Evolutionary conservation across 2,329 filamentous ascomycete species (phyloP), one percentile per base, ranked within the genome.

Genomic region (Verticillium longisporum): DNA sequence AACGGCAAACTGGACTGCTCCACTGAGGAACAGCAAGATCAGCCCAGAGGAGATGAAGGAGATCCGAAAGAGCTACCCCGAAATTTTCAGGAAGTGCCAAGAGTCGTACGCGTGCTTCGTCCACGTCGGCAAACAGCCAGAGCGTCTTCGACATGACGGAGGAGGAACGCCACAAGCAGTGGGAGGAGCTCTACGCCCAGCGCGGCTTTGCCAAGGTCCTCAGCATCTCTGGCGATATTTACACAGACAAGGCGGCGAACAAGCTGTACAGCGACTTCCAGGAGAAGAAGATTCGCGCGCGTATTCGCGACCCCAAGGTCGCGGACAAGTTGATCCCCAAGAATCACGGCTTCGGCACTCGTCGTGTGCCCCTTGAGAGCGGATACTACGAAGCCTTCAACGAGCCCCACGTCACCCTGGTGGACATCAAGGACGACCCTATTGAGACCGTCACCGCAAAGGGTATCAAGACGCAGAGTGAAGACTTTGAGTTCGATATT

Each of bases 331-430:
- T 77, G 11, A 71, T 71, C 13, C 74, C 74, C 1, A 73, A 70
- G 38, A 61, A 57, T 37, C 63, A 66, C 36, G 64, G 64, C 9
- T 66, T 66, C 33, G 62, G 62, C 3, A 66, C 64, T 9, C 55
- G 61, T 6, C 74, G 80, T 0, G 73, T 76, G 0, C 76, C 74
- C 0, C 72, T 83, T 0, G 81, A 83, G 60, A 71, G 75, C 32
- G 70, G 71, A 5, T 83, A 81, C 68, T 83, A 78, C 63, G 80
- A 85, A 63, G 72, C 75, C 0, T 80, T 79, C 64, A 79, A 83
- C 64, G 72, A 75, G 37, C 68, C 72, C 0, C 76, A 80, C 41
- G 79, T 84, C 2, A 66, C 76, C 1, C 65, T 84, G 2, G 73
- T 83, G 14, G 76, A 82, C 60, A 66, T 83, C 18, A 75, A 73